Evolutionary conservation across 352 stramenopile species (phyloP), one percentile per base, ranked within the genome.

Genomic region (Phytophthora uliginosa): DNA sequence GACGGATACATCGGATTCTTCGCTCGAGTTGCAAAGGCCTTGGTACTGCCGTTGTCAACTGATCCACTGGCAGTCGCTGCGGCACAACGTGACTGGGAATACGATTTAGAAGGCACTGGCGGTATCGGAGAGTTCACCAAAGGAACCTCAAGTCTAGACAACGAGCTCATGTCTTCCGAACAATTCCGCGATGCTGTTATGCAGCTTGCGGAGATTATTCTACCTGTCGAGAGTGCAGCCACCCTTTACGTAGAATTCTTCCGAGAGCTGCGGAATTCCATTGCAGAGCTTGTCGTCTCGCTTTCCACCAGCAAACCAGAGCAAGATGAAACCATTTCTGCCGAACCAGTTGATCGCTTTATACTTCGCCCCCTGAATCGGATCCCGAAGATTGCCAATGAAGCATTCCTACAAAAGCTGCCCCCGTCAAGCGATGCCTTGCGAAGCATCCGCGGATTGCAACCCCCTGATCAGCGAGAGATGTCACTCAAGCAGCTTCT

Each of bases 401-500:
- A 78, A 9, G 69, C 73, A 15, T 92, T 92, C 33, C 56, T 91
- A 28, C 85, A 94, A 63, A 81, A 85, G 22, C 74, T 83, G 51
- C 73, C 85, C 3, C 86, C 82, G 5, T 77, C 71, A 24, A 76
- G 62, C 24, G 86, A 92, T 22, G 71, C 84, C 18, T 67, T 92
- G 28, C 74, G 77, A 45, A 68, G 63, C 47, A 82, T 94, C 22
- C 73, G 74, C 13, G 83, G 81, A 7, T 69, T 93, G 4, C 57
- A 72, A 54, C 74, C 76, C 34, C 85, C 85, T 4, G 73, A 94
- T 51, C 74, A 78, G 22, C 77, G 81, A 36, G 63, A 50, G 15
- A 90, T 93, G 86, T 94, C 86, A 34, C 83, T 94, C 62, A 94
- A 93, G 59, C 83, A 94, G 70, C 71, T 94, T 12, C 66, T 94